Base-by-base conservation (phyloP, 169 alveolate species). In the Fabrea salina region DNA sequence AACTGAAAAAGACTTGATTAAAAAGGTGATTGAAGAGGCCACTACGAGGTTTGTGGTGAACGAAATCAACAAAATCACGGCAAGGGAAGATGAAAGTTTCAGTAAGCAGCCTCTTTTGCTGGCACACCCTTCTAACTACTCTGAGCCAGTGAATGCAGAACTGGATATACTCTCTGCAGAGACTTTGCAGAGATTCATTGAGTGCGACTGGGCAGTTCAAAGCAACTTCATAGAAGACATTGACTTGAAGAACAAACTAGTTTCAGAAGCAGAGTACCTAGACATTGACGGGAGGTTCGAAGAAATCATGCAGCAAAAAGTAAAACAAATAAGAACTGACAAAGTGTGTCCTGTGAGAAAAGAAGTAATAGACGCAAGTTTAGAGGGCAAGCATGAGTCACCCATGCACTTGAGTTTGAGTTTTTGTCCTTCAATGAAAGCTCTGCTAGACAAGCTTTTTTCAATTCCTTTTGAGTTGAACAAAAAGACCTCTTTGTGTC, bases 271-370 rank as follows among this genome's bases (percentile, higher is more conserved):
- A 22, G 78, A 67, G 27, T 19, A 8, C 22, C 61, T 67, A 7
- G 78, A 67, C 13, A 41, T 43, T 27, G 78, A 67, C 27, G 78
- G 78, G 59, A 37, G 64, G 27, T 67, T 67, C 64, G 56, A 37
- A 4, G 59, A 37, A 16, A 16, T 43, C 2, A 13, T 67, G n/a
- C 33, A 37, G 1, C 59, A 37, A 32, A 44, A 41, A 43, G 16
- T 43, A 40, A 67, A 67, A 43, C 13, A 43, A 1, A 39, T 67
- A 19, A 37, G 78, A 43, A 67, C 22, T 43, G 78, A 67, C 27
- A 67, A 43, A 2, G 37, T 67, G 11, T 43, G 39, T n/a, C 44
- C 61, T 33, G n/a, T 67, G 7, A 13, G n/a, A 11, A 67, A 44
- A 67, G 35, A 37, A 22, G 22, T 19, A 40, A 0, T 67, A 22